Percentiles rank a stretch among this genome's conserved stretches.
Evolutionary conservation across 306 rosid genomes (phyloP).

Genomic region (Vachellia collinsii): DNA sequence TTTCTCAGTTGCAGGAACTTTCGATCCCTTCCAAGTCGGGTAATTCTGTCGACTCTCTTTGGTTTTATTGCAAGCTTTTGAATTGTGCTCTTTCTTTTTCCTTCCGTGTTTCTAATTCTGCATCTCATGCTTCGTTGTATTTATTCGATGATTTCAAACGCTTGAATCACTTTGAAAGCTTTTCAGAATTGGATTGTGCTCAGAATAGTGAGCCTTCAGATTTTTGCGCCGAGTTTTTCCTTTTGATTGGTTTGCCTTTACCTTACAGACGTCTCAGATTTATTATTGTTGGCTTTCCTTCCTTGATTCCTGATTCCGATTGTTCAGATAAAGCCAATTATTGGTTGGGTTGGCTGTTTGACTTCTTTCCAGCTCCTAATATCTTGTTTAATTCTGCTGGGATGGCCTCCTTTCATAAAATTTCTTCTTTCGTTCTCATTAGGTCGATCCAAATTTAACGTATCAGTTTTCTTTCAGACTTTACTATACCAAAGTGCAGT

Average conservation of each 20-base stretch:
- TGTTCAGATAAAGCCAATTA: background rate
- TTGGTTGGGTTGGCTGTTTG: conserved; percentile 26
- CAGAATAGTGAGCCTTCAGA: background rate
- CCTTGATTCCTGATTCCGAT: conserved; percentile 1
- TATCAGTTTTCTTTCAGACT: conserved; percentile 56
- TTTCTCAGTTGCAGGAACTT: conserved; percentile 74
- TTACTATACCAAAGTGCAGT: conserved; percentile 75
- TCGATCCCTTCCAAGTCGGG: conserved; percentile 90
- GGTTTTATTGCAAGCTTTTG: conserved; percentile 5
- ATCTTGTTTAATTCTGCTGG: background rate
- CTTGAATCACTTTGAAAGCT: conserved; percentile 22
- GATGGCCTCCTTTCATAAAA: background rate
- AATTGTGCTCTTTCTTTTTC: background rate
- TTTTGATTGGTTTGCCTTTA: conserved; percentile 24
- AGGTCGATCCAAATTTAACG: background rate
- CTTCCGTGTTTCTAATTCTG: background rate
- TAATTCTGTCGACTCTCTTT: conserved; percentile 35
- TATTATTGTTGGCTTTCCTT: background rate
- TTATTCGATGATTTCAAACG: conserved; percentile 9
- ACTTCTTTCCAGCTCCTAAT: background rate
- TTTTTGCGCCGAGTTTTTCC: background rate
- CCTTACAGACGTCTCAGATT: background rate
- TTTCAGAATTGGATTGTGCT: conserved; percentile 31
- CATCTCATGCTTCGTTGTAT: conserved; percentile 12
- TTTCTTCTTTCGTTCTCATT: background rate